phyloP scores from a whole-genome alignment of 2,329 filamentous ascomycete species.

The Fusarium anguioides region DNA sequence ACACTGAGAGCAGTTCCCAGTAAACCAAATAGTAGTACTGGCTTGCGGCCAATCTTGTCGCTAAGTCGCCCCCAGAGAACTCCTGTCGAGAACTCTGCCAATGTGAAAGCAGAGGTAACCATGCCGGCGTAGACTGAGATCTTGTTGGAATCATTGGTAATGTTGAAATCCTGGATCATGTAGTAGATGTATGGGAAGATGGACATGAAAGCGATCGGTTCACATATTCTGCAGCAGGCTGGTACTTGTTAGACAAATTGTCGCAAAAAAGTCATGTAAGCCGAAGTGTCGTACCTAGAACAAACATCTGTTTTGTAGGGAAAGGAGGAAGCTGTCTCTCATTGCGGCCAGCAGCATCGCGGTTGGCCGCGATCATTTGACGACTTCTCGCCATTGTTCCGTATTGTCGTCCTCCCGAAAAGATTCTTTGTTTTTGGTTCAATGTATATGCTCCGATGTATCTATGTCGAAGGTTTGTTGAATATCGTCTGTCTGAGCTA shows the following conservation, averaged over 20 bases:
- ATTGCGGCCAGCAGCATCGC: slow-evolving; percentile 38
- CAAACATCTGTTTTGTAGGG: slow-evolving; percentile 61
- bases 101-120: slow-evolving; percentile 95
- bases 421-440: slow-evolving; percentile 7
- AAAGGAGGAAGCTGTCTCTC: slow-evolving; percentile 49
- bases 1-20: slow-evolving; percentile 93
- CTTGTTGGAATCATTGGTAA: slow-evolving; percentile 80
- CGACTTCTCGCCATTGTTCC: slow-evolving; percentile 47
- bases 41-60: slow-evolving; percentile 91
- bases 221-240: slow-evolving; percentile 96
- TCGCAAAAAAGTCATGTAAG: not conserved
- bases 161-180: slow-evolving; percentile 93
- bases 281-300: slow-evolving; percentile 56
- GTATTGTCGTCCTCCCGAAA: slow-evolving; percentile 22
- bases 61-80: slow-evolving; percentile 94
- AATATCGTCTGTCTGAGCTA: not conserved
- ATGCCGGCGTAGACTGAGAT: slow-evolving; percentile 95
- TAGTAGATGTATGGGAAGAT: slow-evolving; percentile 99
- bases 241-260: slow-evolving; percentile 24
- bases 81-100: slow-evolving; percentile 93
- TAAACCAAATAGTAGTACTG: slow-evolving; percentile 89
- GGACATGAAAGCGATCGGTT: slow-evolving; percentile 99
- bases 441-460: slow-evolving; percentile 1
- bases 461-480: not conserved
- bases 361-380: slow-evolving; percentile 39